Percentiles rank a stretch among this genome's conserved stretches.
phyloP scores from a whole-genome alignment of 257 asterid genomes.

The Scutellaria baicalensis region DNA sequence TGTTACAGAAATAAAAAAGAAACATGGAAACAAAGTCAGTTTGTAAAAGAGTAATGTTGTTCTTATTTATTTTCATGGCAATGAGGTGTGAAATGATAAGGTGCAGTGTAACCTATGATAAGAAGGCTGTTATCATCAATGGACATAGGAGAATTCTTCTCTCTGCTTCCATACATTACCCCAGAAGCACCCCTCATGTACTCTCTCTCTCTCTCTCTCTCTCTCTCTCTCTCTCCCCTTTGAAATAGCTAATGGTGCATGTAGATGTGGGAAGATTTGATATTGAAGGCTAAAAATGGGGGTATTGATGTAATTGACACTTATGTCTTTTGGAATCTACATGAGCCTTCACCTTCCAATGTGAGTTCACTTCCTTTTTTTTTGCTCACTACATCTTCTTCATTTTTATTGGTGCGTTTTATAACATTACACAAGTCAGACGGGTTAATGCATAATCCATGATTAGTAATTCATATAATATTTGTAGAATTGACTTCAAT shows the following conservation, averaged over 20 bases:
- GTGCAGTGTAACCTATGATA: conserved; percentile 73
- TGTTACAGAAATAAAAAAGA: neutral
- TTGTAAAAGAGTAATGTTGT: too few relatives aligned
- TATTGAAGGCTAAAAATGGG: conserved; percentile 91
- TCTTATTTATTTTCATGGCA: too few relatives aligned
- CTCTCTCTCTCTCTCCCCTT: too few relatives aligned
- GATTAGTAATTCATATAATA: too few relatives aligned
- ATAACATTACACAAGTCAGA: too few relatives aligned
- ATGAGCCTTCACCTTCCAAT: conserved; percentile 90
- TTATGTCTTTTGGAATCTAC: conserved; percentile 87
- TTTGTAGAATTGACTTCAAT: too few relatives aligned
- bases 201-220: too few relatives aligned
- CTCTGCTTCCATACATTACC: conserved; percentile 95
- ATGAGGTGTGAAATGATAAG: too few relatives aligned
- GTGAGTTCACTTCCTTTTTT: conserved; percentile 27
- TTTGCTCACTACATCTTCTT: neutral
- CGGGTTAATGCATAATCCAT: too few relatives aligned
- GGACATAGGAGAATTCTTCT: conserved; percentile 71
- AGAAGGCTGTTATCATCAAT: conserved; percentile 61
- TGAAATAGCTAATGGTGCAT: too few relatives aligned
- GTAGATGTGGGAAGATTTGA: conserved; percentile 99
- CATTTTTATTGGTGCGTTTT: too few relatives aligned
- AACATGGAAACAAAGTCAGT: conserved; percentile 18
- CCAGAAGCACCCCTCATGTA: conserved; percentile 93
- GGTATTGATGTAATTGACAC: conserved; percentile 88